Evolutionary conservation across 768 basidiomycete genomes (phyloP), one percentile per base, ranked within the genome.

Genomic region (Collybia sordida): DNA sequence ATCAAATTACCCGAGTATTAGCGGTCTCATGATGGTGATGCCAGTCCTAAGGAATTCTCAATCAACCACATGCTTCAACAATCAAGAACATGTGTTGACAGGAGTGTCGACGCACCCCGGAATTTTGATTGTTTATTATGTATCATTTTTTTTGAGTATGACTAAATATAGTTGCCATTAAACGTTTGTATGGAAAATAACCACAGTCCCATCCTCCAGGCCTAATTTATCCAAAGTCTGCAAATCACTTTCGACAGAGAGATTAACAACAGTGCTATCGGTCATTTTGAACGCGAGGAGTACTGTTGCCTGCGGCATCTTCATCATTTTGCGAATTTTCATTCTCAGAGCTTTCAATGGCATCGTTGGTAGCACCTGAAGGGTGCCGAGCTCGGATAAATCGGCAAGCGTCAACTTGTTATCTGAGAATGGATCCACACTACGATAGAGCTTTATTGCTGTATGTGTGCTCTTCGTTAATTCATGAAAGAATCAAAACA

Each of bases 161-260:
- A 9, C 25, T 3, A 3, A 31, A 31, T 31, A 31, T 14, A 31
- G 31, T 31, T 31, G 11, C n/a, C n/a, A 11, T 31, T 31, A 31
- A 31, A 11, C 3, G 9, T 6, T 31, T 22, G 56, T 45, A 22
- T 61, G 58, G 57, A 71, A 78, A 49, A 75, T 27, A 42, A 78
- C 63, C 48, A 64, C 64, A 41, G 74, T 70, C 22, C 69, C 78
- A 6, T 79, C 75, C 50, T 90, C 86, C 31, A 92, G 60, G 5
- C 90, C 89, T 61, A 85, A 79, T 87, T 88, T 90, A 51, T 75
- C 80, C 36, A 91, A 62, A 45, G 82, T 77, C 47, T 77, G 78
- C 11, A 63, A 56, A 43, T 87, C 82, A 23, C 77, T 59, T 22
- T 75, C 69, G n/a, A 49, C 50, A 17, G 71, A 71, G 24, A 93